Conservation (phyloP, 192 early-diverging fungal species). For the Chytriomyces hyalinus region DNA sequence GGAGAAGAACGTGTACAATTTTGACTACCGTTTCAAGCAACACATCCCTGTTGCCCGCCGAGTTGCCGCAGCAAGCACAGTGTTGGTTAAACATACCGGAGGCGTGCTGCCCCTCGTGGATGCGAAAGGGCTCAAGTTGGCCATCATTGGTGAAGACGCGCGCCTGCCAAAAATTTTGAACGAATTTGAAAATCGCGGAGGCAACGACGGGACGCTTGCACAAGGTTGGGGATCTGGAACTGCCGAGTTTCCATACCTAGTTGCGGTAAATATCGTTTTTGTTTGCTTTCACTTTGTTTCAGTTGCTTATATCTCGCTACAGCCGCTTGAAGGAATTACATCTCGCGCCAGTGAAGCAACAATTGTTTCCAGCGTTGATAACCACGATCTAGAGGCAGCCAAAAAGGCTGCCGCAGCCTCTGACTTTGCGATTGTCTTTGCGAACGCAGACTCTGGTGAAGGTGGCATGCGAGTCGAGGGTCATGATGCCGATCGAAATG, state of each 20-base stretch:
- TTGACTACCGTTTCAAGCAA: slow-evolving; percentile 26
- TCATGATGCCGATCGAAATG: slow-evolving; percentile 50
- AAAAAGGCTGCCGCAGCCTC: slow-evolving; percentile 16
- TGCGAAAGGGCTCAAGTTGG: slow-evolving; percentile 32
- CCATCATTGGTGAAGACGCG: slow-evolving; percentile 54
- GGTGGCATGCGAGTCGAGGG: slow-evolving; percentile 18
- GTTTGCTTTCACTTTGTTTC: neutral
- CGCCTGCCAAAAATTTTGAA: slow-evolving; percentile 42
- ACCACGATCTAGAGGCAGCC: slow-evolving; percentile 29
- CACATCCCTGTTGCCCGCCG: slow-evolving; percentile 37
- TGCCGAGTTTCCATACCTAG: slow-evolving; percentile 48
- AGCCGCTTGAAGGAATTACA: slow-evolving; percentile 39
- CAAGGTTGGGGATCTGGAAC: slow-evolving; percentile 55
- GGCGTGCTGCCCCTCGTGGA: slow-evolving; percentile 43
- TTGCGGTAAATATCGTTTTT: slow-evolving; percentile 25
- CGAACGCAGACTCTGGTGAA: slow-evolving; percentile 44
- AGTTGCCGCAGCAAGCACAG: slow-evolving; percentile 47
- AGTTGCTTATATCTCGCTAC: neutral
- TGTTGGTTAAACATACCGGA: slow-evolving; percentile 49
- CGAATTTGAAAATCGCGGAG: slow-evolving; percentile 31
- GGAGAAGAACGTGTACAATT: neutral
- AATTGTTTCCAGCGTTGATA: slow-evolving; percentile 24
- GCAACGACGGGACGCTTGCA: slow-evolving; percentile 45
- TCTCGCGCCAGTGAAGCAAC: slow-evolving; percentile 8
- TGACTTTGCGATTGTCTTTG: slow-evolving; percentile 51